Evolutionary conservation across 257 asterid genomes (phyloP).

Genomic region (Avicennia marina): DNA sequence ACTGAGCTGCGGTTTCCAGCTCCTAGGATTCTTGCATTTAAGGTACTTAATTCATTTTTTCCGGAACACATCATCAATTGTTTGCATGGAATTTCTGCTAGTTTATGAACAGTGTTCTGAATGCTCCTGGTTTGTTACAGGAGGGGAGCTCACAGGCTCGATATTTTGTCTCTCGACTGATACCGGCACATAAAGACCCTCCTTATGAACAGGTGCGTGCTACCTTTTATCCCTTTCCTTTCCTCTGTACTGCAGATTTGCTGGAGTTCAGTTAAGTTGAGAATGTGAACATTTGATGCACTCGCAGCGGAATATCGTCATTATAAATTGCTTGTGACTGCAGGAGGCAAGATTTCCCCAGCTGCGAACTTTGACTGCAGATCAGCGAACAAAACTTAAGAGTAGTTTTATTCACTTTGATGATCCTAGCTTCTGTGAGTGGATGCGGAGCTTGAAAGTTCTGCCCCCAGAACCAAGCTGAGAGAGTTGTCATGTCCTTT

Average conservation of each 20-base stretch:
- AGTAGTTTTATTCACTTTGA: constrained; percentile 86
- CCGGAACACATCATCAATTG: neutral
- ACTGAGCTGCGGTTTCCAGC: constrained; percentile 95
- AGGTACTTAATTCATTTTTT: constrained; percentile 32
- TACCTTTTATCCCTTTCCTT: neutral
- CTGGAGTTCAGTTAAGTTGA: neutral
- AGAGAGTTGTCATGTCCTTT: neutral
- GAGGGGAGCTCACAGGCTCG: constrained; percentile 99
- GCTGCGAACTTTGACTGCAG: constrained; percentile 71
- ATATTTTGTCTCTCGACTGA: constrained; percentile 83
- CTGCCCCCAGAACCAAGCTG: constrained; percentile 78
- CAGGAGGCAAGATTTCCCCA: constrained; percentile 98
- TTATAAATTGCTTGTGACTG: constrained; percentile 11
- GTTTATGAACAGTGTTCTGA: neutral
- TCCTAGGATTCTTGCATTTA: constrained; percentile 95
- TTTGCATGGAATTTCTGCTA: neutral
- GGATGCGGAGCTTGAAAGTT: constrained; percentile 86
- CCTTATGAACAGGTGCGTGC: constrained; percentile 83
- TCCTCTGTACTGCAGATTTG: neutral
- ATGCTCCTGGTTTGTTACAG: constrained; percentile 41
- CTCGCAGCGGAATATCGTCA: constrained; percentile 4
- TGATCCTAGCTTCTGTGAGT: constrained; percentile 95
- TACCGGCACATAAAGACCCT: constrained; percentile 96
- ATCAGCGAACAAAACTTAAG: constrained; percentile 75
- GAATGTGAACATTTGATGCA: no score